Percentiles rank a stretch among this genome's conserved stretches.
phyloP scores from a whole-genome alignment of 768 basidiomycete genomes.

The Glaciozyma antarctica region DNA sequence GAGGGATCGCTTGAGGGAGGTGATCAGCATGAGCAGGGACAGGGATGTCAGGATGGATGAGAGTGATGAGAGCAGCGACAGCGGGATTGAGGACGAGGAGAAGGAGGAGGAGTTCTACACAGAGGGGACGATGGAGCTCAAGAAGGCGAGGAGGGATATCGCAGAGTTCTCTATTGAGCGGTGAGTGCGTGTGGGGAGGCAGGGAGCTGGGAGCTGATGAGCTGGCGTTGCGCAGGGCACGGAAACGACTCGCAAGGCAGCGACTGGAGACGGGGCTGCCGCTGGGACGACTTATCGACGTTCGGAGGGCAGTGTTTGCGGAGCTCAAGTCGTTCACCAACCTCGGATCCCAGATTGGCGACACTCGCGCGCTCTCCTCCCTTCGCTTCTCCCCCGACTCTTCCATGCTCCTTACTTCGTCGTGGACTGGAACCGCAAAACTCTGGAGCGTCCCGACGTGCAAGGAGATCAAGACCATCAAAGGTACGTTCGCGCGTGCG shows the following conservation, averaged over 20 bases:
- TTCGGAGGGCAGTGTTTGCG: slow-evolving; percentile 78
- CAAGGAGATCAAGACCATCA: slow-evolving; percentile 61
- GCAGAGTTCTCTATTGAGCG: slow-evolving; percentile 92
- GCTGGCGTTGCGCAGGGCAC: slow-evolving; percentile 63
- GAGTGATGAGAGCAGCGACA: slow-evolving; percentile 3
- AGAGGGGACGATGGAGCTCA: slow-evolving; percentile 73
- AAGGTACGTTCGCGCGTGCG: slow-evolving; percentile 47
- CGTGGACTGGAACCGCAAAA: slow-evolving; percentile 92
- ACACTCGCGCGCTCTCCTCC: slow-evolving; percentile 85
- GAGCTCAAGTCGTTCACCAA: slow-evolving; percentile 90
- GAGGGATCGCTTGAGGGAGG: slow-evolving; percentile 61
- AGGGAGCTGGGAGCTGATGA: slow-evolving; percentile 30
- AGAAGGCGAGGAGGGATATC: slow-evolving; percentile 72
- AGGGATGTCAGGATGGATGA: slow-evolving; percentile 7
- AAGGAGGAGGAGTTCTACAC: slow-evolving; percentile 95
- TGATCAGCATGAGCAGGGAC: slow-evolving; percentile 37
- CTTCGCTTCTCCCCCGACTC: slow-evolving; percentile 92
- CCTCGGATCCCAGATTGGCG: slow-evolving; percentile 94
- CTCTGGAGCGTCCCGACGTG: slow-evolving; percentile 92
- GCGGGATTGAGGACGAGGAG: slow-evolving; percentile 22
- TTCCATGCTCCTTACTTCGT: slow-evolving; percentile 76
- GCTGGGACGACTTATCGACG: slow-evolving; percentile 77
- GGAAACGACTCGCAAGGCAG: slow-evolving; percentile 86
- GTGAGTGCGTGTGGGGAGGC: slow-evolving; percentile 45
- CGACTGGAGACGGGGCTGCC: slow-evolving; percentile 78